These are phyloP conservation scores for Pythium folliculosum DNA, from an alignment of 352 stramenopile genomes.

Conservation along the genomic window DNA sequence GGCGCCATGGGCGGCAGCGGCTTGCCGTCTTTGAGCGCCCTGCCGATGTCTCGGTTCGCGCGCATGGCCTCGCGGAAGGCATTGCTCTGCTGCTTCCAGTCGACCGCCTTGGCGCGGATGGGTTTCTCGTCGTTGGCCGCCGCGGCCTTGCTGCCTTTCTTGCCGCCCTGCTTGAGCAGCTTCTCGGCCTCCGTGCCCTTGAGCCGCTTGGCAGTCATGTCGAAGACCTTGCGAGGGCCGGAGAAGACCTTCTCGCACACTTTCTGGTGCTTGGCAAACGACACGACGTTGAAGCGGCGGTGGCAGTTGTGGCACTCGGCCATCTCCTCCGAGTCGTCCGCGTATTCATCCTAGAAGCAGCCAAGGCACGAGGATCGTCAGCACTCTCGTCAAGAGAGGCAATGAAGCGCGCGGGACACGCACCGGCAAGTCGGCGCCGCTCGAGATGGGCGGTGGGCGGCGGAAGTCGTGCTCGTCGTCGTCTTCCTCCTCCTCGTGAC, in stretches of 20 bases:
- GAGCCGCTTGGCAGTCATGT: conserved; percentile 76
- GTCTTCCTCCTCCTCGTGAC: conserved; percentile 35
- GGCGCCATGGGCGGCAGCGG: conserved; percentile 59
- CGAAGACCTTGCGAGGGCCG: conserved; percentile 83
- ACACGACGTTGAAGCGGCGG: conserved; percentile 75
- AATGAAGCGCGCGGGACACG: conserved; percentile 3
- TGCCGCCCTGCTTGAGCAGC: conserved; percentile 43
- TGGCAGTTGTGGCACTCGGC: conserved; percentile 81
- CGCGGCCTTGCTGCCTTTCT: conserved; percentile 29
- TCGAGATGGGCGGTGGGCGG: conserved; percentile 46
- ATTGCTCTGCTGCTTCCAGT: conserved; percentile 89
- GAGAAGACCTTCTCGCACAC: conserved; percentile 90
- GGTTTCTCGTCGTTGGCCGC: conserved; percentile 44
- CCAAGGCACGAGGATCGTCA: background rate
- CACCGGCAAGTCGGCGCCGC: conserved; percentile 34
- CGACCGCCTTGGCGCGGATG: conserved; percentile 54
- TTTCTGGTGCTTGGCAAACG: conserved; percentile 79
- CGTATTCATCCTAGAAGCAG: conserved; percentile 52
- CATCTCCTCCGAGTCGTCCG: conserved; percentile 52
- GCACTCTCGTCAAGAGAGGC: too few relatives aligned
- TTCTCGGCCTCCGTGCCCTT: conserved; percentile 78
- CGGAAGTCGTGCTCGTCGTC: conserved; percentile 28
- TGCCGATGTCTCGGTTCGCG: conserved; percentile 58
- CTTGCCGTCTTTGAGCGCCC: conserved; percentile 71
- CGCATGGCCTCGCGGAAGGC: conserved; percentile 90